Conservation (phyloP, 352 stramenopile species). For the Globisporangium okanoganense region DNA sequence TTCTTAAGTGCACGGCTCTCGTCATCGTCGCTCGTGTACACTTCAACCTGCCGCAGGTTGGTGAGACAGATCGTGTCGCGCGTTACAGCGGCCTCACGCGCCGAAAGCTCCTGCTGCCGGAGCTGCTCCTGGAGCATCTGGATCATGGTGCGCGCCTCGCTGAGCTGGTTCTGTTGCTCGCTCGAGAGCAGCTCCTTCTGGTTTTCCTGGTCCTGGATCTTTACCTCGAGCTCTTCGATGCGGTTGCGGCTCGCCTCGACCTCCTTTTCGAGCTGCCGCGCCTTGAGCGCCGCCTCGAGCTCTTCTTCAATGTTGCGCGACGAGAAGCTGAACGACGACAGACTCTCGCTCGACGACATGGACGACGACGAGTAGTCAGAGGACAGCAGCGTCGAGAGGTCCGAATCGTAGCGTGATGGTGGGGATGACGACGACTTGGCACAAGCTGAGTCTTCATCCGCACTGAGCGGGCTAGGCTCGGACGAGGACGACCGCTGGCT, state of each 20-base stretch:
- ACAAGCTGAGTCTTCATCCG: neutral
- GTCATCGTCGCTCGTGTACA: slow-evolving; percentile 28
- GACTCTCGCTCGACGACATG: slow-evolving; percentile 14
- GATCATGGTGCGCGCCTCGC: slow-evolving; percentile 56
- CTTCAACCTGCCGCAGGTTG: slow-evolving; percentile 37
- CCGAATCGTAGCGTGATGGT: slow-evolving; percentile 25
- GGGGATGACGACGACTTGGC: slow-evolving; percentile 9
- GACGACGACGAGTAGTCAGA: slow-evolving; percentile 30
- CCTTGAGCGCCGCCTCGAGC: slow-evolving; percentile 49
- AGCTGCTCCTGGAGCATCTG: slow-evolving; percentile 52
- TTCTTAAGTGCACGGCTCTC: slow-evolving; percentile 55
- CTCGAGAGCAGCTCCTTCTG: slow-evolving; percentile 50
- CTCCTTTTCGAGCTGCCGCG: slow-evolving; percentile 64
- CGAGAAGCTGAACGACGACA: slow-evolving; percentile 13
- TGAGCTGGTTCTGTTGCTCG: slow-evolving; percentile 54
- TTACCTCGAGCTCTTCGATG: slow-evolving; percentile 50
- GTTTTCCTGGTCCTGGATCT: slow-evolving; percentile 54
- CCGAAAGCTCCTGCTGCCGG: slow-evolving; percentile 48
- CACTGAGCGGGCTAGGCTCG: neutral
- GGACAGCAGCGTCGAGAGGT: slow-evolving; percentile 33
- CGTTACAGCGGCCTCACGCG: slow-evolving; percentile 40
- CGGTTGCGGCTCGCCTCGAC: slow-evolving; percentile 57
- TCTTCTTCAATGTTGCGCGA: slow-evolving; percentile 56
- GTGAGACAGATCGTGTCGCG: slow-evolving; percentile 57
- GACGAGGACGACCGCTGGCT: neutral